Base-by-base conservation (phyloP, 108 stramenopile species). In the Pseudonitzschia pungens region DNA sequence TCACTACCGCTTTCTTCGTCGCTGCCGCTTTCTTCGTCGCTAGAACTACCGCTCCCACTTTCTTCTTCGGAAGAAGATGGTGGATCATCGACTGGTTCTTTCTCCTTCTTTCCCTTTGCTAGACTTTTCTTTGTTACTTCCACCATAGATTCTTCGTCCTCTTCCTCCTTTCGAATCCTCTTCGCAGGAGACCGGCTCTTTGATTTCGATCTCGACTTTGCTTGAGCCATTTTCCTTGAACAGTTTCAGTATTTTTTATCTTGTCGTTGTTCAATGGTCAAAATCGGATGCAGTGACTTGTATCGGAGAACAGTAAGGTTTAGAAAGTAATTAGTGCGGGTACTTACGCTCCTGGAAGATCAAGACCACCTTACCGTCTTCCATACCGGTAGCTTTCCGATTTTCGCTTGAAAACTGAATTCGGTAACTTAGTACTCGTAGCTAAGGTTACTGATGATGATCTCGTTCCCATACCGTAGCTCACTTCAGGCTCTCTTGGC, bases 11-110 rank as follows among this genome's bases (percentile, higher is more conserved):
- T 55, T 42, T 77, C 83, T 63, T 72, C 76, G 27, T 79, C 75
- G 33, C 72, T 76, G 26, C 77, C 73, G 40, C 70, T 79, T 48
- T 77, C 74, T 33, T 81, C 80, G 29, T 79, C 72, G 41, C 60
- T 45, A 51, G 59, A 60, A 36, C 7, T 2, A 9, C 59, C 11
- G 22, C 59, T 24, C 5, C 9, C 59, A 33, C 7, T 36, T 41
- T 73, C 66, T 20, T 41, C 40, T 33, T 63, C 62, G 2, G 27
- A 21, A 29, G 62, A 63, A 20, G 62, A 36, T 1, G 33, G 12
- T 21, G 57, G 14, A 1, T 33, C 40, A 21, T 11, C 62, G 33
- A 41, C 62, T 2, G 62, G 62, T 20, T 24, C 11, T 36, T 20
- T 20, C 26, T 1, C 24, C 26, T 55, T 55, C 54, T 55, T 55